Evolutionary conservation across 176 grass and related monocot species (phyloP), one percentile per base, ranked within the genome.

Genomic region (Canna indica): DNA sequence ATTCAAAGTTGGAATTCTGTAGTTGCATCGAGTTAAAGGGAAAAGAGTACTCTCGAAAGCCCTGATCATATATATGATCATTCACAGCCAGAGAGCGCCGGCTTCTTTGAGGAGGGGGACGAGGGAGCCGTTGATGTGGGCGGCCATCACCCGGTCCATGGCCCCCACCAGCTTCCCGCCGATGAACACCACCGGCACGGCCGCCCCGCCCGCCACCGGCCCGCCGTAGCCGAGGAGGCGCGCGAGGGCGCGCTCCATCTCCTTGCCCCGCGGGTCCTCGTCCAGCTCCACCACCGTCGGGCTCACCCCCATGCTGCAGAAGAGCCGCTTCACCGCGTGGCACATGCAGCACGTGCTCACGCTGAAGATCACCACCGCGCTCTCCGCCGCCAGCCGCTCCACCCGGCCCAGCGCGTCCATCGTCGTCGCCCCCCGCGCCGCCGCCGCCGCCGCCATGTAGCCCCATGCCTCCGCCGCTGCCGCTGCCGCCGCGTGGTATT

Each of bases 311-410:
- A 97, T 97, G 67, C 89, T 89, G 68, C 93, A 90, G 79, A 97
- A 97, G 74, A 97, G 93, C 29, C 89, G 77, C 82, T 97, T 97
- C 86, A 97, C 93, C 22, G 93, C 93, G 78, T 97, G 93, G 80
- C 93, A 92, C 93, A 97, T 97, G 86, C 93, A 97, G 79, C 94
- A 97, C 59, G 79, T 87, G 89, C 89, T 97, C 68, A 91, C 86
- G 80, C 89, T 93, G 86, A 97, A 97, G 48, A 97, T 85, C 48
- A 97, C 94, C 63, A 97, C 94, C 44, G 94, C 94, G 78, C 85
- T 85, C 82, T 97, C 94, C 63, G 86, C 80, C 35, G 94, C 94
- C 63, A 97, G 77, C 64, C 72, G 71, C 84, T 97, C 86, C 52
- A 85, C 86, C 61, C 83, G 75, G 64, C 84, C 82, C 56, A 91